phyloP scores from a whole-genome alignment of 2,329 filamentous ascomycete species.

The Sporothrix brunneoviolacea region DNA sequence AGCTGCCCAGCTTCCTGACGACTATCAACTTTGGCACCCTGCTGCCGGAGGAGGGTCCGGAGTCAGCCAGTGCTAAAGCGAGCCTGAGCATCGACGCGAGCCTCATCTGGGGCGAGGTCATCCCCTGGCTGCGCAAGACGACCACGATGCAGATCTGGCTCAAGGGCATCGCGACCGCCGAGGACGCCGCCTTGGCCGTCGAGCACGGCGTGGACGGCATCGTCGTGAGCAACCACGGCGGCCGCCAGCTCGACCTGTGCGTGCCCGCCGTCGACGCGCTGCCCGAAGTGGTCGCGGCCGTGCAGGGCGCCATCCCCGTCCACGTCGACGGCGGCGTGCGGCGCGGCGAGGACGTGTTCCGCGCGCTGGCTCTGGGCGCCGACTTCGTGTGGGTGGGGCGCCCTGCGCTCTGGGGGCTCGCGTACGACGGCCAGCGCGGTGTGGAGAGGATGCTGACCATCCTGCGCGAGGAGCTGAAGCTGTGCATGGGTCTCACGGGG shows the following conservation, averaged over 20 bases:
- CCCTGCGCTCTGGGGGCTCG: constrained; percentile 42
- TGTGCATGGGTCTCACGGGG: constrained; percentile 7
- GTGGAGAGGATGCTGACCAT: constrained; percentile 9
- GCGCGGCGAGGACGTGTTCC: constrained; percentile 46
- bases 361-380: constrained; percentile 44
- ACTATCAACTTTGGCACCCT: not conserved
- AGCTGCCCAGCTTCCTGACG: not conserved
- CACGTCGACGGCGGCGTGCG: constrained; percentile 44
- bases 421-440: constrained; percentile 11
- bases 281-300: constrained; percentile 39
- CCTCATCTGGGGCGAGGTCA: constrained; percentile 4
- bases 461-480: constrained; percentile 9
- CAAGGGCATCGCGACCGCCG: constrained; percentile 33
- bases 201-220: constrained; percentile 23
- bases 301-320: constrained; percentile 36
- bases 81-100: not conserved
- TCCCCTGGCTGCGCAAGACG: constrained; percentile 6
- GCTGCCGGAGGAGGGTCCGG: not conserved
- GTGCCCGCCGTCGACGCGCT: constrained; percentile 38
- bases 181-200: constrained; percentile 12
- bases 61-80: not conserved
- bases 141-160: constrained; percentile 13
- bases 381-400: constrained; percentile 41
- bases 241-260: constrained; percentile 39
- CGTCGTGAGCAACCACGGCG: constrained; percentile 41